These are phyloP conservation scores for Tuber aestivum DNA, from an alignment of 495 filamentous ascomycete genomes.

Conservation along the genomic window DNA sequence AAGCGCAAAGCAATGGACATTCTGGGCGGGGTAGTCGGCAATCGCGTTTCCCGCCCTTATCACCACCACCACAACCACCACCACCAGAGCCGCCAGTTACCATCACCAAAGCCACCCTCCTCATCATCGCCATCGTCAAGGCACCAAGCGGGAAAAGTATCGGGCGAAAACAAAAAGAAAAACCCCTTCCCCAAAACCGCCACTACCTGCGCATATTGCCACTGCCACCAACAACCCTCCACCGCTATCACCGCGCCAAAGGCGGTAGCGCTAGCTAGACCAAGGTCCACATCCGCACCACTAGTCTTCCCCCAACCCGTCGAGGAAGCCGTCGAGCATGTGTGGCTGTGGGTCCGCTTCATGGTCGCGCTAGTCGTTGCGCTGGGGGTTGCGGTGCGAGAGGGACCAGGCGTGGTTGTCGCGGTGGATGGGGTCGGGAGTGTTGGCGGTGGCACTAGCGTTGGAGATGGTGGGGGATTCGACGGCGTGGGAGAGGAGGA, in stretches of 20 bases:
- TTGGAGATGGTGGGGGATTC: slow-evolving; percentile 15
- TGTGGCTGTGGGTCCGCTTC: slow-evolving; percentile 43
- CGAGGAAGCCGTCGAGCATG: slow-evolving; percentile 39
- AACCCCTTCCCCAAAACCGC: not conserved
- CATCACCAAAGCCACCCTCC: not conserved
- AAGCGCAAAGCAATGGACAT: slow-evolving; percentile 32
- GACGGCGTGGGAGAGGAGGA: slow-evolving; percentile 38
- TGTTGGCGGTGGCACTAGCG: not conserved
- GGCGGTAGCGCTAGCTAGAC: not conserved
- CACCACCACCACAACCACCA: not conserved
- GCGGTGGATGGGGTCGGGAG: slow-evolving; percentile 26
- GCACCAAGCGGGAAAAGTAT: not conserved
- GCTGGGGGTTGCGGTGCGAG: slow-evolving; percentile 41
- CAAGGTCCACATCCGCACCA: not conserved
- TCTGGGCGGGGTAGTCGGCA: slow-evolving; percentile 24
- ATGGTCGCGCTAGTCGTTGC: slow-evolving; percentile 42
- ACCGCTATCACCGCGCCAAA: not conserved
- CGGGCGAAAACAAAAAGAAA: not conserved
- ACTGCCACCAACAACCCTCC: slow-evolving; percentile 4
- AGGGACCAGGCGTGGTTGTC: slow-evolving; percentile 39
- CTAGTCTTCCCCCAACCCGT: slow-evolving; percentile 8
- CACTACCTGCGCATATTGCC: not conserved
- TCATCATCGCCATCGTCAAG: not conserved
- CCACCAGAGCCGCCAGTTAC: not conserved
- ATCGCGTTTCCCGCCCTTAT: slow-evolving; percentile 12